A percentile compares a stretch with the other conserved stretches of the same genome.
Evolutionary conservation across 768 basidiomycete genomes (phyloP).

Genomic region (Termitomyces sp.): DNA sequence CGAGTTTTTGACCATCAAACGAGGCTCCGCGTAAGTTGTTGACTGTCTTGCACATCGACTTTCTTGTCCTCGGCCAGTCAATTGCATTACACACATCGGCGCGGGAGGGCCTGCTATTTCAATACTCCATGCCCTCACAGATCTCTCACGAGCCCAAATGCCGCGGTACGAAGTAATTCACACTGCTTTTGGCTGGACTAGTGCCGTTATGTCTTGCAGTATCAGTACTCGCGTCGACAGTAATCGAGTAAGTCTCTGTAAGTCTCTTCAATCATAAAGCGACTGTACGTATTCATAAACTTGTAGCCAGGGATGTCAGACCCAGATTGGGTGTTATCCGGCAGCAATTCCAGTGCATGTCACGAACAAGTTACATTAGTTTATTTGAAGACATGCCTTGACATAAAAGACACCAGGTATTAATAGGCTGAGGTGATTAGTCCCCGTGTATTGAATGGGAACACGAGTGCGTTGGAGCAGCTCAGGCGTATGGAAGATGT

Average conservation of each 20-base stretch:
- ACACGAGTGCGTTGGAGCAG: neutral
- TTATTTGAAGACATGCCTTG: neutral
- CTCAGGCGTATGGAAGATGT: neutral
- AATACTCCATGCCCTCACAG: conserved; percentile 8
- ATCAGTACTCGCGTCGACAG: neutral
- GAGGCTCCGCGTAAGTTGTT: neutral
- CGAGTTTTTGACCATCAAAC: neutral
- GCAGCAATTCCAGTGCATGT: neutral
- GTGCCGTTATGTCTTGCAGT: neutral
- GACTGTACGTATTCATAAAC: neutral
- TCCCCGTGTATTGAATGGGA: neutral
- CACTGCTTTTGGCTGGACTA: no score
- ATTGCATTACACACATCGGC: neutral
- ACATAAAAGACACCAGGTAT: neutral
- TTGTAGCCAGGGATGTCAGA: neutral
- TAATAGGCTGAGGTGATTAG: neutral
- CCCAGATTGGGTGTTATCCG: neutral
- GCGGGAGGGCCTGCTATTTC: neutral
- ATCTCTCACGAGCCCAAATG: conserved; percentile 5
- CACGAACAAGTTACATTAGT: neutral
- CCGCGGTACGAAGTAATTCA: neutral
- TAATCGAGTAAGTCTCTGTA: no score
- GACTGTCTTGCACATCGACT: neutral
- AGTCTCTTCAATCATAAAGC: neutral
- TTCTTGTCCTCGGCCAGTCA: neutral